These are phyloP conservation scores for Biscogniauxia marginata DNA, from an alignment of 2,329 filamentous ascomycete genomes.

Conservation along the genomic window DNA sequence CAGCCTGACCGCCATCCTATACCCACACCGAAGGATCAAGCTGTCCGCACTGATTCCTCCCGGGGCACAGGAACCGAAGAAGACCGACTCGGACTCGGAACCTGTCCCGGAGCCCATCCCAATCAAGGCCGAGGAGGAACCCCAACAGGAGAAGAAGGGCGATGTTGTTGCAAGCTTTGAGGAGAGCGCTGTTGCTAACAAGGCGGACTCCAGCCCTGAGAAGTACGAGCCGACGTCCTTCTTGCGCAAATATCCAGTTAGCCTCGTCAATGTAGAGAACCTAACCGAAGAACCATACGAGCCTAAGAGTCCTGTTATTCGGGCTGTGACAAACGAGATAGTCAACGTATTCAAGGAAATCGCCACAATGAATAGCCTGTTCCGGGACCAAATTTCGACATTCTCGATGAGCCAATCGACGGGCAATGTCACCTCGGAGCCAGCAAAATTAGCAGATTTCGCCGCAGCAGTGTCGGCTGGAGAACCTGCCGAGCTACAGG, in stretches of 20 bases:
- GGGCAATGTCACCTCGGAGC: conserved; percentile 92
- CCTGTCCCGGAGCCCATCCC: conserved; percentile 59
- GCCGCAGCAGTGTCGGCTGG: conserved; percentile 95
- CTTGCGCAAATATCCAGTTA: conserved; percentile 86
- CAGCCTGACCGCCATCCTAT: conserved; percentile 87
- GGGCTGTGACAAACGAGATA: conserved; percentile 93
- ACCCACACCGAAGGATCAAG: conserved; percentile 92
- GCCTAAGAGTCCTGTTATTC: conserved; percentile 83
- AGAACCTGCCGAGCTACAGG: conserved; percentile 87
- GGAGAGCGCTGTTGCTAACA: conserved; percentile 68
- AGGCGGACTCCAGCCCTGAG: conserved; percentile 47
- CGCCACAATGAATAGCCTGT: conserved; percentile 87
- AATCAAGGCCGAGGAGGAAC: conserved; percentile 53
- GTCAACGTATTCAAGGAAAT: conserved; percentile 99
- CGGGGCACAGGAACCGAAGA: conserved; percentile 48
- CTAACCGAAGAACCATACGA: conserved; percentile 85
- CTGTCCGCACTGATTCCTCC: conserved; percentile 81
- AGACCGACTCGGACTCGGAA: conserved; percentile 50
- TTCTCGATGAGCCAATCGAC: conserved; percentile 95
- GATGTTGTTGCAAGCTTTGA: conserved; percentile 98
- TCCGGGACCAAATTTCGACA: conserved; percentile 95
- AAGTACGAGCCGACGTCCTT: conserved; percentile 88
- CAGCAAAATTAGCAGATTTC: conserved; percentile 93
- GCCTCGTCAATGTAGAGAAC: conserved; percentile 93
- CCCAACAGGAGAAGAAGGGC: conserved; percentile 69